Evolutionary conservation across 306 rosid genomes (phyloP).

Genomic region (Corylus heterophylla): DNA sequence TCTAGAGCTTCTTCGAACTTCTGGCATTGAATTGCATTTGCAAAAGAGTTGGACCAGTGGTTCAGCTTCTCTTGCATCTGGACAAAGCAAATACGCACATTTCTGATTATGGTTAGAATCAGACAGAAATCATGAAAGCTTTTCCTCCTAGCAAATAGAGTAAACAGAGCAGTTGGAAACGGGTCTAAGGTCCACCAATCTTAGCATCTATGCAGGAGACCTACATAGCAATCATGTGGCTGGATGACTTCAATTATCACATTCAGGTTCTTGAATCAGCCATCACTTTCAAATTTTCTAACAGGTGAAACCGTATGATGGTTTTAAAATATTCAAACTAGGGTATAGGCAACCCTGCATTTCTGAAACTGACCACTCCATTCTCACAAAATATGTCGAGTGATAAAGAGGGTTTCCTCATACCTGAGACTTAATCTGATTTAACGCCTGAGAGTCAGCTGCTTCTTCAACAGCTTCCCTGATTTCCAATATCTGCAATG

Average conservation of each 20-base stretch:
- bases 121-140: slow-evolving; percentile 20
- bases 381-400: neutral
- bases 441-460: slow-evolving; percentile 54
- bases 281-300: neutral
- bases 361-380: neutral
- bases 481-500: slow-evolving; percentile 84
- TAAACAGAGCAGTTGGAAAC: neutral
- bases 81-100: slow-evolving; percentile 23
- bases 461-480: slow-evolving; percentile 96
- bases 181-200: neutral
- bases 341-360: neutral
- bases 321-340: neutral
- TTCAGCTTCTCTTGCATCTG: slow-evolving; percentile 83
- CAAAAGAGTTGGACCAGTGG: slow-evolving; percentile 62
- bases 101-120: slow-evolving; percentile 8
- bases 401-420: neutral
- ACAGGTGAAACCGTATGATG: neutral
- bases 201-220: neutral
- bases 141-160: slow-evolving; percentile 18
- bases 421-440: slow-evolving; percentile 70
- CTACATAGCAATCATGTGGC: neutral
- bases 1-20: slow-evolving; percentile 64
- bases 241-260: neutral
- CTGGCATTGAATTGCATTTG: slow-evolving; percentile 50
- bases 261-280: neutral